Conservation (phyloP, 208 protist species). For the Phytomonas sp. region DNA sequence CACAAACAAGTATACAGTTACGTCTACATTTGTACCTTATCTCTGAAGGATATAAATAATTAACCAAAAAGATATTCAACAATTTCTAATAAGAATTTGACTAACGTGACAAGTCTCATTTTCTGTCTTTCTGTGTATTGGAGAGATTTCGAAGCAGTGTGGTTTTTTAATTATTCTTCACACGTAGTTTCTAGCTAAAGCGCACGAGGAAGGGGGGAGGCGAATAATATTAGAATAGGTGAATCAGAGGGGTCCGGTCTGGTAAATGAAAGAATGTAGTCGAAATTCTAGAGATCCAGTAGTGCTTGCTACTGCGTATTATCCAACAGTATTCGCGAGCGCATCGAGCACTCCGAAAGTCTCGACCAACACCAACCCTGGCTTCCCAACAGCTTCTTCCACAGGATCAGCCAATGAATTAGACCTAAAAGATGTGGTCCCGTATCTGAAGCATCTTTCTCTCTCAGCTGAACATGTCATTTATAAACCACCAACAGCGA, state of each 20-base stretch:
- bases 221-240: neutral
- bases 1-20: neutral
- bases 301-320: neutral
- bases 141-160: neutral
- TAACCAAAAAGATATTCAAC: neutral
- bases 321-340: neutral
- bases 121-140: neutral
- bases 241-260: neutral
- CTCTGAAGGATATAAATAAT: neutral
- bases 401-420: neutral
- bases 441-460: constrained; percentile 29
- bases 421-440: constrained; percentile 12
- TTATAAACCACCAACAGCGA: constrained; percentile 45
- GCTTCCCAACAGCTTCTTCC: neutral
- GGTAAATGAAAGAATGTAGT: neutral
- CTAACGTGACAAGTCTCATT: neutral
- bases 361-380: neutral
- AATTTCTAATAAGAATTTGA: neutral
- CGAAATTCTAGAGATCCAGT: neutral
- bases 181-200: neutral
- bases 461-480: constrained; percentile 28
- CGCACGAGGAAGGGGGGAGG: neutral
- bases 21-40: neutral
- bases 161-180: neutral
- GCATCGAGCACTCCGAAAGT: neutral